Conservation (phyloP, 768 basidiomycete genomes). For the Guyanaporus albipodus region DNA sequence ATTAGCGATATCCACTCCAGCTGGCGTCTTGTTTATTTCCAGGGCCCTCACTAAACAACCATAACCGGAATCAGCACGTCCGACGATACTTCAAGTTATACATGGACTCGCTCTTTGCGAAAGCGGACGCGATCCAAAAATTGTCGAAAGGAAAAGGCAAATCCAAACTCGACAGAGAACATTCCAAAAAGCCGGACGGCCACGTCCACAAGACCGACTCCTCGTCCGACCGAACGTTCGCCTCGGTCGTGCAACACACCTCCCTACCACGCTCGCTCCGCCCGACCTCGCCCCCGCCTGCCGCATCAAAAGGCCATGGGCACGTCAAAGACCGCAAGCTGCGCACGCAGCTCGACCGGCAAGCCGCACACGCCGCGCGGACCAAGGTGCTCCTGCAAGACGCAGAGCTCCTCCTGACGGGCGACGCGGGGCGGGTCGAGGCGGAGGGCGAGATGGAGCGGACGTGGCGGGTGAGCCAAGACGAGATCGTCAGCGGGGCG, state of each 20-base stretch:
- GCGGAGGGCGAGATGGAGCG: conserved; percentile 77
- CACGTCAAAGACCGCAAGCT: conserved; percentile 77
- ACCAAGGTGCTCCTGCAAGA: conserved; percentile 60
- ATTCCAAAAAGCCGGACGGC: conserved; percentile 23
- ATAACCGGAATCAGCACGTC: background rate
- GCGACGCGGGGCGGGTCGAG: conserved; percentile 70
- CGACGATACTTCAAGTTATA: too few species aligned
- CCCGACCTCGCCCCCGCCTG: conserved; percentile 43
- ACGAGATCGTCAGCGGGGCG: conserved; percentile 63
- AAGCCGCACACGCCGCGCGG: conserved; percentile 60
- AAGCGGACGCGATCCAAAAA: conserved; percentile 56
- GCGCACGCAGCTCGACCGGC: conserved; percentile 60
- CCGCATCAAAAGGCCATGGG: conserved; percentile 45
- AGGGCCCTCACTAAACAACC: conserved; percentile 15
- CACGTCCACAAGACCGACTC: conserved; percentile 5
- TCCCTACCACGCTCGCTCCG: conserved; percentile 67
- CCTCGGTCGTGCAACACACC: conserved; percentile 57
- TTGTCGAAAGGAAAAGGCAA: conserved; percentile 46
- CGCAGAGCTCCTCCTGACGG: conserved; percentile 65
- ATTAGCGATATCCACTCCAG: background rate
- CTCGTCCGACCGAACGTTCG: conserved; percentile 47
- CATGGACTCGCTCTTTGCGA: conserved; percentile 71
- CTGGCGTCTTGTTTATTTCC: conserved; percentile 13
- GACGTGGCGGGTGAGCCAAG: conserved; percentile 86
- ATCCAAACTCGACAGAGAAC: conserved; percentile 7